Evolutionary conservation across 2,329 filamentous ascomycete species (phyloP).

Genomic region (Truncatella angustata): DNA sequence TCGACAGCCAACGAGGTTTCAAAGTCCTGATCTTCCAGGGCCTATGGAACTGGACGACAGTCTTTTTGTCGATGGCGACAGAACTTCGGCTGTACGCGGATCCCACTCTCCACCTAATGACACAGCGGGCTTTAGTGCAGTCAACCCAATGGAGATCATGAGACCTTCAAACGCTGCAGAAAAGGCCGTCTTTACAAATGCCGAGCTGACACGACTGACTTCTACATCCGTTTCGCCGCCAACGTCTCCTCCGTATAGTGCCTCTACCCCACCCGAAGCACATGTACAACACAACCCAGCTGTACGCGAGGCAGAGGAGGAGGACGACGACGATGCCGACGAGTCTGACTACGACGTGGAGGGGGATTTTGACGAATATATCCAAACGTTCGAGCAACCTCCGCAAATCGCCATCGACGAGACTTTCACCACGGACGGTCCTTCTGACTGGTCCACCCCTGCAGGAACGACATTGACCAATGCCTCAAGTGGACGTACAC

Average conservation of each 20-base stretch:
- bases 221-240: constrained; percentile 25
- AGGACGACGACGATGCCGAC: neutral
- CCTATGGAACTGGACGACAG: constrained; percentile 28
- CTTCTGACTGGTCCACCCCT: constrained; percentile 11
- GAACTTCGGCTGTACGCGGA: constrained; percentile 21
- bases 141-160: constrained; percentile 31
- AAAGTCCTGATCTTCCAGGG: constrained; percentile 32
- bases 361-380: neutral
- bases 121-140: constrained; percentile 22
- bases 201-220: constrained; percentile 22
- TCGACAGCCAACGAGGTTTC: constrained; percentile 20
- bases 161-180: constrained; percentile 29
- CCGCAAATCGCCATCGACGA: constrained; percentile 1
- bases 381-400: no score
- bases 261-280: constrained; percentile 21
- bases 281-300: neutral
- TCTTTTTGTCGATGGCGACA: constrained; percentile 17
- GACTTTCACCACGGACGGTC: neutral
- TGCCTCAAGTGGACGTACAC: constrained; percentile 29
- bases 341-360: neutral
- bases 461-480: constrained; percentile 10
- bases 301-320: neutral
- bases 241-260: constrained; percentile 22
- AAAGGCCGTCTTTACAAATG: constrained; percentile 30
- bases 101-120: constrained; percentile 28